Conservation (phyloP, 2,329 filamentous ascomycete genomes). For the Pseudogymnoascus sp. region DNA sequence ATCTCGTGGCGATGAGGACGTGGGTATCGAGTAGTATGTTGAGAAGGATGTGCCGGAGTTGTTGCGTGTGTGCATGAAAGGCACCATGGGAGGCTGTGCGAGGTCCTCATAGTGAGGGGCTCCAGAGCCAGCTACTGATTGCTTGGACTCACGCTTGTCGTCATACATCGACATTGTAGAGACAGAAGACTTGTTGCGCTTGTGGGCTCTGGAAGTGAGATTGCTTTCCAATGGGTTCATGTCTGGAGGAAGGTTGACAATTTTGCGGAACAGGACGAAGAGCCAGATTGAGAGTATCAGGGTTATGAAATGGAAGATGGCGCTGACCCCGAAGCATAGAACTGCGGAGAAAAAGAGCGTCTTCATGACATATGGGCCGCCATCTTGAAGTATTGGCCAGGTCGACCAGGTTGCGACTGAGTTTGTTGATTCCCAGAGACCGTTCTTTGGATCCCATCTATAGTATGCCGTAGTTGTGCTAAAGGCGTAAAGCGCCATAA, state of each 20-base stretch:
- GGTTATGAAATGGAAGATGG: constrained; percentile 53
- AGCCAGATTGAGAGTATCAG: constrained; percentile 68
- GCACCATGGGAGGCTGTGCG: constrained; percentile 50
- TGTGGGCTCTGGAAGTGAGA: constrained; percentile 65
- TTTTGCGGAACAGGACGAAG: constrained; percentile 71
- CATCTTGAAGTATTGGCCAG: constrained; percentile 42
- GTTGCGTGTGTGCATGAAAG: constrained; percentile 71
- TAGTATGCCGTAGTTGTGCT: constrained; percentile 38
- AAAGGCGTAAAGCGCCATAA: constrained; percentile 50
- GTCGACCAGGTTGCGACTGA: constrained; percentile 53
- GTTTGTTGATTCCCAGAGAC: background rate
- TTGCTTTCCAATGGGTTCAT: constrained; percentile 91
- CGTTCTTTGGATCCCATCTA: constrained; percentile 24
- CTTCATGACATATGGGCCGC: constrained; percentile 46
- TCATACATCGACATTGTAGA: constrained; percentile 20
- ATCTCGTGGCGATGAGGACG: constrained; percentile 39
- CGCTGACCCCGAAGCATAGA: constrained; percentile 52
- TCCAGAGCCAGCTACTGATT: constrained; percentile 28
- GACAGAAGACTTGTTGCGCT: constrained; percentile 56
- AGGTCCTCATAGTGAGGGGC: constrained; percentile 37
- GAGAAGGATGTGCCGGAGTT: constrained; percentile 52
- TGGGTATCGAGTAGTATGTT: constrained; percentile 44
- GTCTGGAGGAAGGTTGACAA: constrained; percentile 75
- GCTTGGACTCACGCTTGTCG: background rate
- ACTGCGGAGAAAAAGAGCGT: constrained; percentile 61